Conservation (phyloP, 805 yeast species). For the Ogataea pignaliae region DNA sequence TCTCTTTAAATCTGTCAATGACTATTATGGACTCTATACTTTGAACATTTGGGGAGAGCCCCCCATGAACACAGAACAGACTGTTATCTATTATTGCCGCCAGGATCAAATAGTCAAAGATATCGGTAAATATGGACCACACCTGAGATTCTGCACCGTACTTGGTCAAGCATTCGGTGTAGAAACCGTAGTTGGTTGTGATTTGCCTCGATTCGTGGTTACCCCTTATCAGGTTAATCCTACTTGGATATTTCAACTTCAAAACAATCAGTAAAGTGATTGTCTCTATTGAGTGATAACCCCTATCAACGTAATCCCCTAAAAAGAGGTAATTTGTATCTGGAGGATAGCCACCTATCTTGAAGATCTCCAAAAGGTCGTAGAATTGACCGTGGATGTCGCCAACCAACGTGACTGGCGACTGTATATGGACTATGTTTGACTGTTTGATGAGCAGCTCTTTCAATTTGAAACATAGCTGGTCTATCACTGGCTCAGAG, state of each 20-base stretch:
- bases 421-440: constrained; percentile 75
- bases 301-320: constrained; percentile 96
- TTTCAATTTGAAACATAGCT: constrained; percentile 76
- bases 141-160: constrained; percentile 71
- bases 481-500: constrained; percentile 66
- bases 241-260: constrained; percentile 80
- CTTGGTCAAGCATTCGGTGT: constrained; percentile 88
- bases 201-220: constrained; percentile 96
- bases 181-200: constrained; percentile 95
- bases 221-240: constrained; percentile 83
- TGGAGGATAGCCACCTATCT: constrained; percentile 91
- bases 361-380: constrained; percentile 86
- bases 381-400: constrained; percentile 98
- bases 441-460: constrained; percentile 76
- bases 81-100: constrained; percentile 88
- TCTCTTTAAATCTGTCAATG: constrained; percentile 87
- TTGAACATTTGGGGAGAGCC: constrained; percentile 91
- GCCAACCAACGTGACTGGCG: constrained; percentile 95
- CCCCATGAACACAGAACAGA: constrained; percentile 95
- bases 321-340: constrained; percentile 88
- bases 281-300: constrained; percentile 90
- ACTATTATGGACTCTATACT: constrained; percentile 87
- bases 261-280: constrained; percentile 76
- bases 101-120: constrained; percentile 85
- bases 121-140: constrained; percentile 87